Evolutionary conservation across 2,329 filamentous ascomycete genomes (phyloP).

Genomic region (Diaporthe capsici): DNA sequence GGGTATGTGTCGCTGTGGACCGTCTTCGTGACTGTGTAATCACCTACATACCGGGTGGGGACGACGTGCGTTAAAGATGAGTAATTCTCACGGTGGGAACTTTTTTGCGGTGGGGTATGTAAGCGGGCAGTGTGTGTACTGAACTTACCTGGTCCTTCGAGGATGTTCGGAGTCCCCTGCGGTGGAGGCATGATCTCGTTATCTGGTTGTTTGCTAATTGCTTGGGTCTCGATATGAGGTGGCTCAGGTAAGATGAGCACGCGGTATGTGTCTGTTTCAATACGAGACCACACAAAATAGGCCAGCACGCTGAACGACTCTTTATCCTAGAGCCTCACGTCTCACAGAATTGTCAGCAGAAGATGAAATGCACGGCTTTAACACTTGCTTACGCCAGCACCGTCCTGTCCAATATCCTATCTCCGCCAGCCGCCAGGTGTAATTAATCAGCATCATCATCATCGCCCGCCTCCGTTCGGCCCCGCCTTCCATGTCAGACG

Average conservation of each 20-base stretch:
- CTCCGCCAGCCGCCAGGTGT: background rate
- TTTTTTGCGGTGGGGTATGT: background rate
- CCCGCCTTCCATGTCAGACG: no score
- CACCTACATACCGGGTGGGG: background rate
- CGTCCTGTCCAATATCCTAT: background rate
- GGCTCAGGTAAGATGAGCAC: background rate
- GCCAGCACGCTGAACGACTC: no score
- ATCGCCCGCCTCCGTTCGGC: background rate
- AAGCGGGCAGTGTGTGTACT: background rate
- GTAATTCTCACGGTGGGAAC: background rate
- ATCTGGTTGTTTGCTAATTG: background rate
- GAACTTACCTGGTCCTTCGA: conserved; percentile 33
- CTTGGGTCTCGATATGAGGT: background rate
- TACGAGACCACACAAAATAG: background rate
- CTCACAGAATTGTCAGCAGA: background rate
- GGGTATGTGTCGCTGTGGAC: conserved; percentile 37
- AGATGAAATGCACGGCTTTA: background rate
- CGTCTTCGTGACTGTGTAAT: conserved; percentile 28
- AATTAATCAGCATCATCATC: conserved; percentile 23
- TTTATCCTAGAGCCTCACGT: background rate
- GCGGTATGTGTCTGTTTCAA: background rate
- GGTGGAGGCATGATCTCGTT: conserved; percentile 28
- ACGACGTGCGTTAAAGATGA: background rate
- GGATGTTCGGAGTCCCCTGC: conserved; percentile 21
- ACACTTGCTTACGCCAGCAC: background rate